Base-by-base conservation (phyloP, 345 rosid species). In the Populus tremula region DNA sequence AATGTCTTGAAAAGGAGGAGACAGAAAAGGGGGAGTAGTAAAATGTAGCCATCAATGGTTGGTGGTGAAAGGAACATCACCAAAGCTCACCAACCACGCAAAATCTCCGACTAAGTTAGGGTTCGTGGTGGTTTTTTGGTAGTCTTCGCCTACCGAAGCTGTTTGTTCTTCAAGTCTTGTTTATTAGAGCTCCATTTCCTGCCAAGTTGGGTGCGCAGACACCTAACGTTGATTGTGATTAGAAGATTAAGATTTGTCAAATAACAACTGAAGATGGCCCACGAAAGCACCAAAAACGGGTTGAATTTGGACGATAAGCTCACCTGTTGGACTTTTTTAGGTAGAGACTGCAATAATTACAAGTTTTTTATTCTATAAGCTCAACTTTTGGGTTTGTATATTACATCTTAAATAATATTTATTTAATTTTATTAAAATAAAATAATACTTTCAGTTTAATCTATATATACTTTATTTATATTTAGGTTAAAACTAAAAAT, bases 11-110 rank as follows among this genome's bases (percentile, higher is more conserved):
- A 16, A 49, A 29, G 23, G 4, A 12, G 9, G 21, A 64, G n/a
- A 47, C 16, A 5, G 7, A n/a, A 13, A 35, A 11, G 29, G 27
- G 67, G 16, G 20, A 9, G 76, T 64, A 74, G 87, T n/a, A 74
- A 82, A 79, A 77, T 50, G 83, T 75, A 50, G 61, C 78, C 20
- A 77, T 85, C 85, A 67, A 49, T 21, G 79, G 78, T 82, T 80
- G 87, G 87, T 82, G 85, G 50, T 50, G 81, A 70, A 61, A 71
- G 53, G 16, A 53, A 39, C 68, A 8, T 18, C 7, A 3, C 23
- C 71, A 49, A 33, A 31, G 31, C 67, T 54, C 33, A 65, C 76
- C 81, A 25, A 38, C 78, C 53, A 69, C 35, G 7, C 13, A 45
- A 47, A 13, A 4, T 8, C 2, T 11, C 5, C 33, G 0, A 11